Evolutionary conservation across 441 rosid genomes (phyloP).

Genomic region (Heliophila coronopifolia): DNA sequence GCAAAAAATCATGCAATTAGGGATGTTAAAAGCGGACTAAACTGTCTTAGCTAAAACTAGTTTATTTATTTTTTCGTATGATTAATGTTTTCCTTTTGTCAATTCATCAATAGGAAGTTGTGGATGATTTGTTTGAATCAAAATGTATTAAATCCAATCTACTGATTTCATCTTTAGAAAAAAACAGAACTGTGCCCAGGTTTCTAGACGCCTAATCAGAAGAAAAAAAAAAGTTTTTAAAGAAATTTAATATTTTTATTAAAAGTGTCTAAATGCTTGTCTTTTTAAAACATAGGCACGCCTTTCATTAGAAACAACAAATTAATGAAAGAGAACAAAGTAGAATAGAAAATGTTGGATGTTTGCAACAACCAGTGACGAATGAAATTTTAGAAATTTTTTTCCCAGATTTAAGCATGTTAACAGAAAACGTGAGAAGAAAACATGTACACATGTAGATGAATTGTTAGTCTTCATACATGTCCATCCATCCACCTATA

Average conservation of each 20-base stretch:
- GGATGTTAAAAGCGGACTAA: background rate
- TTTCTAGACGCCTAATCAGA: too few species aligned
- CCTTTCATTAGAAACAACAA: background rate
- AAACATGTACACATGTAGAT: too few species aligned
- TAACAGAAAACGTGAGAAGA: too few species aligned
- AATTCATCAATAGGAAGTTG: background rate
- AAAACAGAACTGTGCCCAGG: too few species aligned
- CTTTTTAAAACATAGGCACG: too few species aligned
- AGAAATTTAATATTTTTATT: too few species aligned
- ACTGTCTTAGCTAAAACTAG: background rate
- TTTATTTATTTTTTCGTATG: slow-evolving; percentile 12
- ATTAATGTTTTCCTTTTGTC: slow-evolving; percentile 1
- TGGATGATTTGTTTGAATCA: slow-evolving; percentile 8
- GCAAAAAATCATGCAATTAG: slow-evolving; percentile 11
- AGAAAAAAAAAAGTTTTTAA: too few species aligned
- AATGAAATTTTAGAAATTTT: too few species aligned
- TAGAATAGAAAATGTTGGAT: background rate
- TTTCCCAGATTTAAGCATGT: too few species aligned
- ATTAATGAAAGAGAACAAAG: background rate
- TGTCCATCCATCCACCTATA: too few species aligned
- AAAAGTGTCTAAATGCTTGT: too few species aligned
- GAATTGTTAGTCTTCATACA: too few species aligned
- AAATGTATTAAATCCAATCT: slow-evolving; percentile 10
- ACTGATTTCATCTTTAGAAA: background rate
- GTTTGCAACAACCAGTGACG: background rate